Evolutionary conservation across 2,329 filamentous ascomycete species (phyloP), one percentile per base, ranked within the genome.

Genomic region (Pseudopithomyces maydicus): DNA sequence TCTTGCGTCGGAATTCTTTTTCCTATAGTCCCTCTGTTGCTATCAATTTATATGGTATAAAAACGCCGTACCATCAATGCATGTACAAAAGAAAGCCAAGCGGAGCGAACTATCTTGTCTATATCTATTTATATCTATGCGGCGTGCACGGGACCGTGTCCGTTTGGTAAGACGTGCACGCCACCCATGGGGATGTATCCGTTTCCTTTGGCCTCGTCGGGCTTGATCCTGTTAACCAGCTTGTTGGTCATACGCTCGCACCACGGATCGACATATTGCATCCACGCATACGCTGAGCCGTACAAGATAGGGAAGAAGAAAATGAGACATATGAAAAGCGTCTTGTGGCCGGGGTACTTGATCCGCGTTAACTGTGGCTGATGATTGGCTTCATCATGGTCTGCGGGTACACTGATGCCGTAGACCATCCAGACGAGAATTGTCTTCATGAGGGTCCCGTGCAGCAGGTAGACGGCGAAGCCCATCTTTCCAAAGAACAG

Each of bases 201-300:
- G 19, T 52, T 57, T 7, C 52, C 48, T 35, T 57, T 52, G 22
- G 26, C 20, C 38, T 41, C 39, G 6, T 57, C 55, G 11, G 52
- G 32, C n/a, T 57, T 57, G 8, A 57, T 39, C 36, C 23, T 49
- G 20, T 50, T 44, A 12, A 57, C 49, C 19, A 57, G 23, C 39
- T 57, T 57, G 38, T 53, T 57, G 17, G 49, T 52, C 44, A 57
- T 29, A 12, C 55, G 45, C 44, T 57, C 55, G 38, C 55, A 57
- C 29, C 49, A 47, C 26, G 55, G 55, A 44, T 57, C 55, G 19
- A 57, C 49, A n/a, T 57, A 51, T 26, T 47, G 38, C 22, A 49
- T 52, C 55, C 55, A 57, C 15, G 46, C 38, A 26, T 57, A 57
- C 26, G 55, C 55, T 7, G 39, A 46, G 2, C 43, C 36, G 44